A percentile compares a stretch with the other conserved stretches of the same genome.
These are phyloP conservation scores for Coniochaeta pulveracea DNA, from an alignment of 2,329 filamentous ascomycete genomes.

Conservation along the genomic window DNA sequence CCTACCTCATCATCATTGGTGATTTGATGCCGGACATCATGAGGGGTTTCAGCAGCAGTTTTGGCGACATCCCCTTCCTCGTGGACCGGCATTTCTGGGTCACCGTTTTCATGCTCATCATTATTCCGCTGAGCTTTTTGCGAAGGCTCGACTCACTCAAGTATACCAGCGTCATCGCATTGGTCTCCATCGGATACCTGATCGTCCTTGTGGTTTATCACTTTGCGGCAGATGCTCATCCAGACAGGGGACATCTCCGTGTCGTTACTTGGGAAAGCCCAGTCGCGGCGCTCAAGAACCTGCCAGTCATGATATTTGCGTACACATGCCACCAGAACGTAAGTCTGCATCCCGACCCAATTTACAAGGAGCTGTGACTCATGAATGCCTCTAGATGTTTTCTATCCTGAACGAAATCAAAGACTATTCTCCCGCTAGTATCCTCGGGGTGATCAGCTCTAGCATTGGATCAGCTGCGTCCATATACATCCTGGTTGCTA, in stretches of 20 bases:
- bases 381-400: slow-evolving; percentile 64
- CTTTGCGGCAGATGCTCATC: slow-evolving; percentile 68
- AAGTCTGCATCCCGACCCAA: slow-evolving; percentile 17
- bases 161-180: slow-evolving; percentile 86
- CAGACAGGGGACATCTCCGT: slow-evolving; percentile 61
- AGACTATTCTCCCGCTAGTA: slow-evolving; percentile 66
- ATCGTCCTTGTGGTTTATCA: slow-evolving; percentile 90
- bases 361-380: background rate
- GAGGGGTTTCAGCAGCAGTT: slow-evolving; percentile 59
- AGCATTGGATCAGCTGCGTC: slow-evolving; percentile 83
- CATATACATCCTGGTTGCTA: slow-evolving; percentile 83
- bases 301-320: slow-evolving; percentile 96
- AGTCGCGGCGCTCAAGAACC: slow-evolving; percentile 67
- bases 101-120: slow-evolving; percentile 90
- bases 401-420: slow-evolving; percentile 92
- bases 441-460: slow-evolving; percentile 65
- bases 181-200: slow-evolving; percentile 89
- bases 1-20: slow-evolving; percentile 97
- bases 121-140: slow-evolving; percentile 90
- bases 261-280: slow-evolving; percentile 70
- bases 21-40: slow-evolving; percentile 96
- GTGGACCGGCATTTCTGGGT: slow-evolving; percentile 95
- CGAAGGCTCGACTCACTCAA: slow-evolving; percentile 89
- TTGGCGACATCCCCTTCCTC: slow-evolving; percentile 58
- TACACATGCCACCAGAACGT: slow-evolving; percentile 99